Percentiles rank a stretch among this genome's conserved stretches.
Evolutionary conservation across 345 rosid species (phyloP).

Genomic region (Euphorbia pulcherrima): DNA sequence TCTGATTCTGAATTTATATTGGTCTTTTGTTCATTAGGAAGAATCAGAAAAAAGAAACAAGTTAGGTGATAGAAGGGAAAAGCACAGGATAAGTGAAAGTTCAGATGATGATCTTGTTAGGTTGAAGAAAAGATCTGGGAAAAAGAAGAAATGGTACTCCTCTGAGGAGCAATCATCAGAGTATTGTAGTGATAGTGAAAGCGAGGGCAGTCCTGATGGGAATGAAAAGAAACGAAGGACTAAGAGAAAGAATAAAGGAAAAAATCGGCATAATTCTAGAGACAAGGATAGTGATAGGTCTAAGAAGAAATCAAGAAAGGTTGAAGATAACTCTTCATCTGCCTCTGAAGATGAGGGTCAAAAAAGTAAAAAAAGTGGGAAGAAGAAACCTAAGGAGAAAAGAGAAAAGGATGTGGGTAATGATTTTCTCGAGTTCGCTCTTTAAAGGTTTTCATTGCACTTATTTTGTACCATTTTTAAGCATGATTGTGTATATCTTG

Average conservation of each 20-base stretch:
- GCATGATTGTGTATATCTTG: not conserved
- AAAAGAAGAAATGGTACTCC: conserved; percentile 62
- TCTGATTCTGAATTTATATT: not conserved
- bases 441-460: not conserved
- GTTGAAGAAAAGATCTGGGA: conserved; percentile 39
- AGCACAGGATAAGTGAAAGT: conserved; percentile 29
- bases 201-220: conserved; percentile 18
- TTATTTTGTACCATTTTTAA: not conserved
- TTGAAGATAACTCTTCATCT: conserved; percentile 30
- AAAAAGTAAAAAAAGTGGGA: conserved; percentile 24
- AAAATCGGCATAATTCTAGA: conserved; percentile 13
- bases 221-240: conserved; percentile 20
- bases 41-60: conserved; percentile 22
- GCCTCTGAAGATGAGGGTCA: conserved; percentile 25
- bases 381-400: conserved; percentile 19
- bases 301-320: conserved; percentile 27
- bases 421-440: conserved; percentile 14
- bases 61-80: conserved; percentile 34
- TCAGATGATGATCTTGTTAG: conserved; percentile 50
- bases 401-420: conserved; percentile 13
- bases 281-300: conserved; percentile 9
- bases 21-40: conserved; percentile 32
- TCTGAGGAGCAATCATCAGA: conserved; percentile 42
- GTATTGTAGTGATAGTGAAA: conserved; percentile 19
- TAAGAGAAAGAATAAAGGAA: conserved; percentile 30